These are phyloP conservation scores for Colletotrichum lupini DNA, from an alignment of 2,329 filamentous ascomycete genomes.

Conservation along the genomic window DNA sequence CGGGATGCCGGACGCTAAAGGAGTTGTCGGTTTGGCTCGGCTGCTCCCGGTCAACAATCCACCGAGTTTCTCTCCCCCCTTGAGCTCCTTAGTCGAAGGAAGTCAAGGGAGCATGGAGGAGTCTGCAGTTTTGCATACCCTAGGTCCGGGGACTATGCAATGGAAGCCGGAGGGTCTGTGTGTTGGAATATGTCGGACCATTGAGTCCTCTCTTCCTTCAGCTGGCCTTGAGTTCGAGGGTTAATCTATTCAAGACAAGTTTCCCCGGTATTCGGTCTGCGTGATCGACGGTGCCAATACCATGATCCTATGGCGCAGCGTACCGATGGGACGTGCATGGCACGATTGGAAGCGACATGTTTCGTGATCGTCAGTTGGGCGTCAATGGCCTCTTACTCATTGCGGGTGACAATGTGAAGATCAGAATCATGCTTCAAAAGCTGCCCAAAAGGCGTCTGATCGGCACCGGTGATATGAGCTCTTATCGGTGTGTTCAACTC, in stretches of 20 bases:
- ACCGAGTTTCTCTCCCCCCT: background rate
- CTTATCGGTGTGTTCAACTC: background rate
- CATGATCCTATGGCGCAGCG: background rate
- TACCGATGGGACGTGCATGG: background rate
- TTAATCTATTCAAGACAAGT: conserved; percentile 4
- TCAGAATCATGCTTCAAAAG: background rate
- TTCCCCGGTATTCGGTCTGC: background rate
- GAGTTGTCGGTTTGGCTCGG: conserved; percentile 12
- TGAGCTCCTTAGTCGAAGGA: background rate
- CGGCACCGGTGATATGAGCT: background rate
- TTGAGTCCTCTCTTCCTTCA: background rate
- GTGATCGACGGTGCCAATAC: background rate
- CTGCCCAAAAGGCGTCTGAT: background rate
- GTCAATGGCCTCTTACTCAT: background rate
- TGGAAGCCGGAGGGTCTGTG: conserved; percentile 1
- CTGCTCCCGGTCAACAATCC: conserved; percentile 19
- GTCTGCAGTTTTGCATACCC: background rate
- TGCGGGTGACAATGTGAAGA: background rate
- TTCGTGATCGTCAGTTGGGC: conserved; percentile 13
- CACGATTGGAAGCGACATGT: background rate
- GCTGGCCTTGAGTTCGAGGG: background rate
- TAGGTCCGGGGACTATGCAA: background rate
- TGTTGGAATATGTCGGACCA: conserved; percentile 1
- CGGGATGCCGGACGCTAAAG: conserved; percentile 6
- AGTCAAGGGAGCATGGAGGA: background rate